These are phyloP conservation scores for Scheffersomyces coipomensis DNA, from an alignment of 805 yeast genomes.

Conservation along the genomic window DNA sequence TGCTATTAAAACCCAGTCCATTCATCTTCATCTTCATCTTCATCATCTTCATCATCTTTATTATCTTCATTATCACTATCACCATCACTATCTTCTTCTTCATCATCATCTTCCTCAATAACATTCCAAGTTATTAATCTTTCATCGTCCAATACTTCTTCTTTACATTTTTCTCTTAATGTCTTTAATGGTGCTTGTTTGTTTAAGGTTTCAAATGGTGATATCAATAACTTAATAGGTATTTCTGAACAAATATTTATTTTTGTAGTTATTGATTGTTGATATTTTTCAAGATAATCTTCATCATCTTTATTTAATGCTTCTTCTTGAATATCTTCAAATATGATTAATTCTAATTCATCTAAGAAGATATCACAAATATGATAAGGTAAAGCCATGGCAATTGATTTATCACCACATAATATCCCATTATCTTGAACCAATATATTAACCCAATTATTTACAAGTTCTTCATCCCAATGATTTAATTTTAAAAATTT, in stretches of 20 bases:
- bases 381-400: conserved; percentile 82
- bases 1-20: conserved; percentile 38
- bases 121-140: conserved; percentile 68
- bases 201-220: conserved; percentile 58
- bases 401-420: conserved; percentile 57
- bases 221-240: conserved; percentile 55
- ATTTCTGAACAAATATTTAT: conserved; percentile 36
- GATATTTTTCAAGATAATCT: conserved; percentile 28
- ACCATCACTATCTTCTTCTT: conserved; percentile 18
- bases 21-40: conserved; percentile 24
- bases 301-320: conserved; percentile 34
- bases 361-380: conserved; percentile 80
- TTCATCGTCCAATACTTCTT: conserved; percentile 64
- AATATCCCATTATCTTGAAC: conserved; percentile 47
- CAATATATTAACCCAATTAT: conserved; percentile 36
- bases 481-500: conserved; percentile 48
- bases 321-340: conserved; percentile 45
- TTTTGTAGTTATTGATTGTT: conserved; percentile 19
- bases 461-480: conserved; percentile 55
- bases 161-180: conserved; percentile 60
- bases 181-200: conserved; percentile 56
- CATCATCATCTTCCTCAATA: conserved; percentile 20
- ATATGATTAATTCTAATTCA: conserved; percentile 71
- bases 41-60: conserved; percentile 18
- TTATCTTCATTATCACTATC: conserved; percentile 16